phyloP scores from a whole-genome alignment of 257 asterid species.

The Rubia yunnanensis region DNA sequence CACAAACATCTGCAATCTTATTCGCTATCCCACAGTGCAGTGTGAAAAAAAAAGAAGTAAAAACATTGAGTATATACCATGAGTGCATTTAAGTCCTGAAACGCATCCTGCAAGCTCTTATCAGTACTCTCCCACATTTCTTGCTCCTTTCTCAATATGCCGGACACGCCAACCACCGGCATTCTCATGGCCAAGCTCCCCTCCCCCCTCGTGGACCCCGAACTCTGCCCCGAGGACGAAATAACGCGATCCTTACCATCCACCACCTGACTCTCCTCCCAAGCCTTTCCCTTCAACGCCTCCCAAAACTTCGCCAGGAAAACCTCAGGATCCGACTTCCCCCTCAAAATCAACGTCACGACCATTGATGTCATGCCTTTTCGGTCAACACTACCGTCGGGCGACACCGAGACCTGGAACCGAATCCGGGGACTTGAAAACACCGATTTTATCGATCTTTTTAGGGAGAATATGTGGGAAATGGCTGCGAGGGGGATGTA shows the following conservation, averaged over 20 bases:
- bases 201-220: conserved; percentile 23
- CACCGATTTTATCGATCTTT: conserved; percentile 66
- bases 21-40: background rate
- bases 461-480: conserved; percentile 44
- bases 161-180: conserved; percentile 90
- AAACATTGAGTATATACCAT: conserved; percentile 49
- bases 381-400: conserved; percentile 38
- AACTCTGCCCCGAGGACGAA: conserved; percentile 14
- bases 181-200: conserved; percentile 47
- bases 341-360: conserved; percentile 52
- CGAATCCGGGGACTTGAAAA: conserved; percentile 74
- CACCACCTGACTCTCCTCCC: conserved; percentile 39
- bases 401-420: conserved; percentile 50
- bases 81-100: conserved; percentile 96
- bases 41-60: too few relatives aligned
- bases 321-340: conserved; percentile 60
- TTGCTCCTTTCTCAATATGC: conserved; percentile 97
- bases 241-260: conserved; percentile 16
- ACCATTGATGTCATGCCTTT: conserved; percentile 32
- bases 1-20: background rate
- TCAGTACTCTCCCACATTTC: conserved; percentile 99
- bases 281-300: conserved; percentile 68
- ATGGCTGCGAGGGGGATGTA: conserved; percentile 54
- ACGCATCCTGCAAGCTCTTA: conserved; percentile 96
- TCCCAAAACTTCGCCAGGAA: conserved; percentile 77